phyloP scores from a whole-genome alignment of 768 basidiomycete species.

The Russula foetens region DNA sequence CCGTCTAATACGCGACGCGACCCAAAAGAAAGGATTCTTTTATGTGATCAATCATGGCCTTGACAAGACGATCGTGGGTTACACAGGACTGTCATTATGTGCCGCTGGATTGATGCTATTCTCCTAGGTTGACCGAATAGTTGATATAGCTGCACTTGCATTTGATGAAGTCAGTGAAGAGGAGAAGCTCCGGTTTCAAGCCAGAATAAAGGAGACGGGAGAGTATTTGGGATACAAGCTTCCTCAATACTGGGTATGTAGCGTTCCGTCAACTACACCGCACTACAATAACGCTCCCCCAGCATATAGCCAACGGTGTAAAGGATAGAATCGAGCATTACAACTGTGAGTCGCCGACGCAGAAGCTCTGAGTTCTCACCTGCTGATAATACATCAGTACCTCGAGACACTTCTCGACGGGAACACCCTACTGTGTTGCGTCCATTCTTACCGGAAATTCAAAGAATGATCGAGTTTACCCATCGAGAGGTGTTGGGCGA shows the following conservation, averaged over 20 bases:
- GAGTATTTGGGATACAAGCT: conserved; percentile 51
- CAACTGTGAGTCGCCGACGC: conserved; percentile 36
- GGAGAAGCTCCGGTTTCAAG: conserved; percentile 28
- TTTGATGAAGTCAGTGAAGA: conserved; percentile 29
- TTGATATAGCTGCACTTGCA: conserved; percentile 32
- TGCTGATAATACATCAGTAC: conserved; percentile 31
- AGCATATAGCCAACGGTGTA: conserved; percentile 58
- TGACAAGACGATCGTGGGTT: conserved; percentile 32
- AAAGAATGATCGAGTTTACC: conserved; percentile 41
- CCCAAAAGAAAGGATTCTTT: conserved; percentile 34
- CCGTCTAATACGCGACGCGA: conserved; percentile 27
- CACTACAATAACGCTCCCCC: background rate
- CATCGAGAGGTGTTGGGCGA: conserved; percentile 43
- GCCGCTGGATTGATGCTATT: background rate
- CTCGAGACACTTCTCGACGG: conserved; percentile 39
- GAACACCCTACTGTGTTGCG: conserved; percentile 42
- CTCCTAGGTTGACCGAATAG: conserved; percentile 25
- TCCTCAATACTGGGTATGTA: conserved; percentile 43
- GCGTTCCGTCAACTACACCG: background rate
- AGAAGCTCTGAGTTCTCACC: background rate
- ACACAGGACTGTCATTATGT: background rate
- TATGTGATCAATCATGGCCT: conserved; percentile 44
- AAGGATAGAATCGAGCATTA: conserved; percentile 58
- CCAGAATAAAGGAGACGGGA: conserved; percentile 33
- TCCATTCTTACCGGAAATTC: conserved; percentile 46